Base-by-base conservation (phyloP, 352 stramenopile species). In the Pythium brachiatum region DNA sequence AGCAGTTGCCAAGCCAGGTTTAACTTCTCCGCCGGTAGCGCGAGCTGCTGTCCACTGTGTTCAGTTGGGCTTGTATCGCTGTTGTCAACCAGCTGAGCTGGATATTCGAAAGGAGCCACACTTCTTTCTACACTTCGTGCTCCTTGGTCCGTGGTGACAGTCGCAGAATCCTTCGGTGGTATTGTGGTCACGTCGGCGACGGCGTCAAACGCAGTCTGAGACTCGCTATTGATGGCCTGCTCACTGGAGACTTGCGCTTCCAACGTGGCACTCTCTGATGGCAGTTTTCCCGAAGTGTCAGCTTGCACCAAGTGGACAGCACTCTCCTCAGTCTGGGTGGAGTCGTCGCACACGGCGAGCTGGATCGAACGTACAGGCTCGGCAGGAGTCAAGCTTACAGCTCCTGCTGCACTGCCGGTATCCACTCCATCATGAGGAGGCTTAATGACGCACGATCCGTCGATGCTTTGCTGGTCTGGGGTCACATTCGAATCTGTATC, bases 1-100 rank as follows among this genome's bases (percentile, higher is more conserved):
- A 82, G 63, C 31, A 82, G 31, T 16, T 74, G 60, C 50, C 70
- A 75, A 12, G 76, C 69, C 7, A 76, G 36, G 27, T 79, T 62
- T 12, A 82, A 69, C 38, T 76, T 79, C 34, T 76, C 74, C 2
- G 27, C 21, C 15, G 72, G 57, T 15, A 75, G 27, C 23, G 29
- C 52, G 12, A 23, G 15, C 20, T 44, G 36, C 8, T 59, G 8
- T 38, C 39, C 16, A 1, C 7, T 43, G 2, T 7, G 5, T 13
- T 48, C 34, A 13, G 11, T 8, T 16, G 15, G 3, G 11, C 1
- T 53, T 39, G 23, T 7, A 39, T 29, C n/a, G 8, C 6, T 20
- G 2, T 1, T 18, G 41, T 36, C 27, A 9, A 29, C 20, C n/a
- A 16, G 51, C 7, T 15, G 2, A 41, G 29, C 18, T 9, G 26